A percentile compares a stretch with the other conserved stretches of the same genome.
phyloP scores from a whole-genome alignment of 495 filamentous ascomycete species.

The Aspergillus bridgeri region DNA sequence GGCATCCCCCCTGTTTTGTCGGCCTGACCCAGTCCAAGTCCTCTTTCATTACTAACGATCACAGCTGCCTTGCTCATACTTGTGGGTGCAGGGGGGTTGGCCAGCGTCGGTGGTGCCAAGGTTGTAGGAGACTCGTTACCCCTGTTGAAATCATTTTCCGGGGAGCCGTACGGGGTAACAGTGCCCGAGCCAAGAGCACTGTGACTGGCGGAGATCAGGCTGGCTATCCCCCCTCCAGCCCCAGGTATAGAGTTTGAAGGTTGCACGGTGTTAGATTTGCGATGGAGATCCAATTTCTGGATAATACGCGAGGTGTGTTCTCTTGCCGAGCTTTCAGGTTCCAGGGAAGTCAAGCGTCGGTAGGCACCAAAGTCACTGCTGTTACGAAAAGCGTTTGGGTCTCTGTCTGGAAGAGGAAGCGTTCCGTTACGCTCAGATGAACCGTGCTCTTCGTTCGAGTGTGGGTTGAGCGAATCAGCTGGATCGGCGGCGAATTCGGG shows the following conservation, averaged over 20 bases:
- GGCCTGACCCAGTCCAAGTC: constrained; percentile 53
- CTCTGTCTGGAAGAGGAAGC: constrained; percentile 64
- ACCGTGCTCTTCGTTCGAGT: constrained; percentile 52
- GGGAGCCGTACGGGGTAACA: constrained; percentile 28
- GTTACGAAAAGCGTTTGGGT: constrained; percentile 52
- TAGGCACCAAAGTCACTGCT: constrained; percentile 66
- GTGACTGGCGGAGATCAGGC: constrained; percentile 82
- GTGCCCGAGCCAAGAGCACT: constrained; percentile 63
- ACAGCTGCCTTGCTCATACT: constrained; percentile 87
- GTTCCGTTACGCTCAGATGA: constrained; percentile 57
- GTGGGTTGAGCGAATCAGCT: constrained; percentile 62
- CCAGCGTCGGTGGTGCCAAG: constrained; percentile 79
- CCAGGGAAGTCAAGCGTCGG: constrained; percentile 46
- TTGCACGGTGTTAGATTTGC: constrained; percentile 59
- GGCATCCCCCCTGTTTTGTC: constrained; percentile 69
- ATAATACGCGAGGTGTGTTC: constrained; percentile 81
- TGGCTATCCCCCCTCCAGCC: constrained; percentile 71
- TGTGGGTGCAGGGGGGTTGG: constrained; percentile 79
- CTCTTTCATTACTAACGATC: constrained; percentile 71
- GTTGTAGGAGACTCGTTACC: constrained; percentile 53
- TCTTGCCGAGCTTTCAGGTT: constrained; percentile 56
- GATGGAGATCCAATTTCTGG: constrained; percentile 86
- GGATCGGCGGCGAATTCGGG: constrained; percentile 82
- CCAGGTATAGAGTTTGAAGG: constrained; percentile 34
- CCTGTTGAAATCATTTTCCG: constrained; percentile 31